phyloP scores from a whole-genome alignment of 805 yeast species.

The Hanseniaspora nectarophila region DNA sequence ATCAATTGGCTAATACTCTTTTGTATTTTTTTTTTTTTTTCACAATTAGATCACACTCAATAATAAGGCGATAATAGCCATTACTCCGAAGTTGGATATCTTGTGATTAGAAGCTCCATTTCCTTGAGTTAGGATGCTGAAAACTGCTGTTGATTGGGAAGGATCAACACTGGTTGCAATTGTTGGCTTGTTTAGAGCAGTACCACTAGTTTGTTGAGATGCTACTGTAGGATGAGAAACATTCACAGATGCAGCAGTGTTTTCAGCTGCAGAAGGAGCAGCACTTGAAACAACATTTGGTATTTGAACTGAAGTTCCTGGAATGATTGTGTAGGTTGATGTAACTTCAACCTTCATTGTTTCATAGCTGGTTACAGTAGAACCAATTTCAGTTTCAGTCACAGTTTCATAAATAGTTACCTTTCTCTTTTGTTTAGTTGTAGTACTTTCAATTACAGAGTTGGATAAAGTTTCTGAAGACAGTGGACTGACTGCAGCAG shows the following conservation, averaged over 20 bases:
- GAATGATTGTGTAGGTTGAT: conserved; percentile 9
- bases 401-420: conserved; percentile 14
- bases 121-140: neutral
- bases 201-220: too few relatives aligned
- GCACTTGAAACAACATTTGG: neutral
- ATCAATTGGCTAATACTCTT: neutral
- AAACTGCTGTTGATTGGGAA: too few relatives aligned
- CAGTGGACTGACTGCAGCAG: neutral
- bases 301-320: neutral
- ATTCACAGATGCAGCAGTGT: neutral
- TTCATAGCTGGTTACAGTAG: conserved; percentile 4
- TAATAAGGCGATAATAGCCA: neutral
- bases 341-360: conserved; percentile 10
- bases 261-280: neutral
- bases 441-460: neutral
- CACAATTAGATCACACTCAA: neutral
- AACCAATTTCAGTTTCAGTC: conserved; percentile 7
- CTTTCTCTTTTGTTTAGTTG: conserved; percentile 12
- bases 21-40: too few relatives aligned
- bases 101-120: neutral
- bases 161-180: too few relatives aligned
- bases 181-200: too few relatives aligned
- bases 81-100: neutral
- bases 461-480: neutral
- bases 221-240: neutral